These are phyloP conservation scores for Cercospora nicotianae DNA, from an alignment of 2,329 filamentous ascomycete genomes.

Conservation along the genomic window DNA sequence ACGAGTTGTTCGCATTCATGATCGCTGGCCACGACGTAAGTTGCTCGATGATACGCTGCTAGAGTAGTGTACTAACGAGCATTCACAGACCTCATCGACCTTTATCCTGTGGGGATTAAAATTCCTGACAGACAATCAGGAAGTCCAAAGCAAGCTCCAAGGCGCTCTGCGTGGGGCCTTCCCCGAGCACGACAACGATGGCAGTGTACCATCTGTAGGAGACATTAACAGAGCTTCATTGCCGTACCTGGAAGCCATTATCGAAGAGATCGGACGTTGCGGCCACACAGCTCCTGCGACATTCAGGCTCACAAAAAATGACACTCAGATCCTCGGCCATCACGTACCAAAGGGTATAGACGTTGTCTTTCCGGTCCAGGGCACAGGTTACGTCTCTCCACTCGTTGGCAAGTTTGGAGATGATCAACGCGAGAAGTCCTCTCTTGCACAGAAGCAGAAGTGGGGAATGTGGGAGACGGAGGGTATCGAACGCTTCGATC, in stretches of 20 bases:
- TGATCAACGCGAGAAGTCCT: not conserved
- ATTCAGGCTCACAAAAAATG: conserved; percentile 5
- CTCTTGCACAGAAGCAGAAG: conserved; percentile 2
- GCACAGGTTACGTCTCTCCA: conserved; percentile 1
- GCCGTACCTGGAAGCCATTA: conserved; percentile 11
- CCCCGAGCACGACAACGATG: conserved; percentile 18
- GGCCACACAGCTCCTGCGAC: conserved; percentile 28
- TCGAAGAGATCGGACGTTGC: conserved; percentile 27
- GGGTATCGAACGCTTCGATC: not conserved
- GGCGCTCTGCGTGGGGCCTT: conserved; percentile 35
- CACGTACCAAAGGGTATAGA: conserved; percentile 10
- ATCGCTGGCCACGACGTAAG: conserved; percentile 43
- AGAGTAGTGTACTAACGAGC: not conserved
- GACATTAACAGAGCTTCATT: conserved; percentile 4
- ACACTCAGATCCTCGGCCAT: conserved; percentile 8
- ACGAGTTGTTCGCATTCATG: conserved; percentile 40
- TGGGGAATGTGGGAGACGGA: conserved; percentile 2
- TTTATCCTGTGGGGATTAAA: conserved; percentile 47
- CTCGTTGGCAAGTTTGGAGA: not conserved
- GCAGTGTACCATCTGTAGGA: not conserved
- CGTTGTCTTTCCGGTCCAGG: conserved; percentile 5
- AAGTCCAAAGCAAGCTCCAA: conserved; percentile 42
- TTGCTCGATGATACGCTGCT: not conserved
- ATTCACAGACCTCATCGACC: conserved; percentile 45
- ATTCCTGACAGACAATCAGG: conserved; percentile 39